phyloP scores from a whole-genome alignment of 2,329 filamentous ascomycete genomes.

The Aspergillus novofumigatus region DNA sequence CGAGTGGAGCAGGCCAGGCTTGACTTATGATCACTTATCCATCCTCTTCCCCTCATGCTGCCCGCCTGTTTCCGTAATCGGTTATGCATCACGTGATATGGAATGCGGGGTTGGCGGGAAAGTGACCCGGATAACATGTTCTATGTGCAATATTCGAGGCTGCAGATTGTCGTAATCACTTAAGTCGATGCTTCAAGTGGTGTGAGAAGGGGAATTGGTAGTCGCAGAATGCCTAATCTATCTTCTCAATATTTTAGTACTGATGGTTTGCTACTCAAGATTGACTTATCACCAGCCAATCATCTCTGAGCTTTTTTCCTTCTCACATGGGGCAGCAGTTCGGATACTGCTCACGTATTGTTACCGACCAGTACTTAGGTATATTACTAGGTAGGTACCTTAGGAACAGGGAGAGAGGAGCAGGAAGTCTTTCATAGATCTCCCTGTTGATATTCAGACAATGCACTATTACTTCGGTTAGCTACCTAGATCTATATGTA shows the following conservation, averaged over 20 bases:
- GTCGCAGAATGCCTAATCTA: neutral
- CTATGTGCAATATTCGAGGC: neutral
- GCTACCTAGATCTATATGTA: neutral
- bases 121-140: neutral
- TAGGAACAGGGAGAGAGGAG: neutral
- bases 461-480: neutral
- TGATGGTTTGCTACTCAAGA: too few relatives aligned
- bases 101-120: neutral
- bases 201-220: neutral
- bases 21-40: too few relatives aligned
- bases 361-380: neutral
- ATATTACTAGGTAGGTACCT: too few relatives aligned
- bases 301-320: neutral
- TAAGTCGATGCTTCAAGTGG: neutral
- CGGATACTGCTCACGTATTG: neutral
- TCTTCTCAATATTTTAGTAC: neutral
- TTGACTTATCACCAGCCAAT: slow-evolving; percentile 17
- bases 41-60: neutral
- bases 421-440: neutral
- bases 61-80: neutral
- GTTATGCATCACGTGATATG: neutral
- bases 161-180: neutral
- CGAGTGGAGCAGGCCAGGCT: too few relatives aligned
- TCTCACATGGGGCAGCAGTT: neutral
- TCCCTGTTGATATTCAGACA: neutral